phyloP scores from a whole-genome alignment of 345 rosid species.

The Diplotaxis tenuifolia region DNA sequence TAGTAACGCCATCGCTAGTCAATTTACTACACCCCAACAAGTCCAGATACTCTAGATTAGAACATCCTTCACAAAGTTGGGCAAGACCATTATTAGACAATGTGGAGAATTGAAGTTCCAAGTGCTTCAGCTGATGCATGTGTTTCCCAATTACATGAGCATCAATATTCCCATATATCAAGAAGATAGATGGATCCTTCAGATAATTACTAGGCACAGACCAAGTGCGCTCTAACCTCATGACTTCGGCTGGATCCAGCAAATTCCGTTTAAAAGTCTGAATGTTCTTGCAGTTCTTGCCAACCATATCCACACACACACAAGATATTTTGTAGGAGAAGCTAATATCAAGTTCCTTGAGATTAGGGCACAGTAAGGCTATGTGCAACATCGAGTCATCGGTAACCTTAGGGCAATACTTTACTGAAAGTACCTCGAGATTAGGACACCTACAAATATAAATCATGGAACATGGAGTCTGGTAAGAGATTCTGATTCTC shows the following conservation, averaged over 20 bases:
- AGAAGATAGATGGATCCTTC: conserved; percentile 41
- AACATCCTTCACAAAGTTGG: conserved; percentile 47
- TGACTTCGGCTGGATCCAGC: conserved; percentile 42
- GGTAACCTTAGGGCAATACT: conserved; percentile 57
- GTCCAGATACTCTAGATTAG: conserved; percentile 53
- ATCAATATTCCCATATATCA: conserved; percentile 46
- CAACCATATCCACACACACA: conserved; percentile 35
- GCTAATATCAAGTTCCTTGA: conserved; percentile 44
- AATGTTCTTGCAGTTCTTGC: conserved; percentile 54
- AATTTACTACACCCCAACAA: conserved; percentile 59
- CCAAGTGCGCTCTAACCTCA: too few relatives aligned
- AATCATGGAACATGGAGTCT: neutral
- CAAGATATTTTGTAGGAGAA: conserved; percentile 60
- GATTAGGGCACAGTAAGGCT: conserved; percentile 47
- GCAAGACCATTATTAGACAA: conserved; percentile 45
- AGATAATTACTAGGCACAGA: conserved; percentile 32
- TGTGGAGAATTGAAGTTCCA: conserved; percentile 62
- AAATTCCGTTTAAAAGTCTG: conserved; percentile 51
- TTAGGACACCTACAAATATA: conserved; percentile 43
- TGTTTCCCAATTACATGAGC: conserved; percentile 45
- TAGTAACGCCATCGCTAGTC: conserved; percentile 45
- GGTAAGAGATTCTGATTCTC: neutral
- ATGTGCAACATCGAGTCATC: conserved; percentile 46
- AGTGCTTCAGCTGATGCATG: conserved; percentile 52
- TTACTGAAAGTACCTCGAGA: conserved; percentile 56